A percentile compares a stretch with the other conserved stretches of the same genome.
Evolutionary conservation across 345 rosid species (phyloP).

Genomic region (Populus deltoides): DNA sequence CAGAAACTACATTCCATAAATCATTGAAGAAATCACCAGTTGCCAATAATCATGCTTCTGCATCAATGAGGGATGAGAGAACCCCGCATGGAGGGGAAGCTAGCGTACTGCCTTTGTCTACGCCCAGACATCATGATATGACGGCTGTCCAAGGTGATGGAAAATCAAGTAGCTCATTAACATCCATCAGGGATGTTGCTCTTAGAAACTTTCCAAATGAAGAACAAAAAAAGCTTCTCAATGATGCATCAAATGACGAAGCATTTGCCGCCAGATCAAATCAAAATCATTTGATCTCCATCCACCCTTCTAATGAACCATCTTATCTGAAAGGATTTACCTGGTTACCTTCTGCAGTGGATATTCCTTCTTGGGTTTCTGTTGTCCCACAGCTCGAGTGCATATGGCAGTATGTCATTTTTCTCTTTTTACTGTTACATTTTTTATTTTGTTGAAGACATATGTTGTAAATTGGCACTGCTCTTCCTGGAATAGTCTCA

Average conservation of each 20-base stretch:
- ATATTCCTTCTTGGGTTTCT: neutral
- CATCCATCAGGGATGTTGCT: neutral
- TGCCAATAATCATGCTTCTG: neutral
- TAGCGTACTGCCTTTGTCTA: neutral
- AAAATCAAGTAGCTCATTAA: neutral
- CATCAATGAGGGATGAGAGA: neutral
- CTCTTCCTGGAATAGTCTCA: neutral
- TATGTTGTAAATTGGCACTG: neutral
- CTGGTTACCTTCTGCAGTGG: neutral
- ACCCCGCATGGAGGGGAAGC: neutral
- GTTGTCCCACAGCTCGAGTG: neutral
- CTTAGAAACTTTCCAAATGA: neutral
- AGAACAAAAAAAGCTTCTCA: neutral
- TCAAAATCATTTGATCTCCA: neutral
- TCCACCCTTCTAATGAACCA: neutral
- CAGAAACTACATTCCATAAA: neutral
- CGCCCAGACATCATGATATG: neutral
- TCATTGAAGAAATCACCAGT: neutral
- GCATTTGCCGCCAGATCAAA: neutral
- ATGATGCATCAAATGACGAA: neutral
- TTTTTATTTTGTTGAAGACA: neutral
- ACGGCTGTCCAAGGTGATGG: neutral
- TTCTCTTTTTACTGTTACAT: neutral
- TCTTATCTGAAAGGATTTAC: neutral
- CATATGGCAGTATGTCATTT: conserved; percentile 9